phyloP scores from a whole-genome alignment of 1,284 basidiomycete species.

The Sutorius eximius region DNA sequence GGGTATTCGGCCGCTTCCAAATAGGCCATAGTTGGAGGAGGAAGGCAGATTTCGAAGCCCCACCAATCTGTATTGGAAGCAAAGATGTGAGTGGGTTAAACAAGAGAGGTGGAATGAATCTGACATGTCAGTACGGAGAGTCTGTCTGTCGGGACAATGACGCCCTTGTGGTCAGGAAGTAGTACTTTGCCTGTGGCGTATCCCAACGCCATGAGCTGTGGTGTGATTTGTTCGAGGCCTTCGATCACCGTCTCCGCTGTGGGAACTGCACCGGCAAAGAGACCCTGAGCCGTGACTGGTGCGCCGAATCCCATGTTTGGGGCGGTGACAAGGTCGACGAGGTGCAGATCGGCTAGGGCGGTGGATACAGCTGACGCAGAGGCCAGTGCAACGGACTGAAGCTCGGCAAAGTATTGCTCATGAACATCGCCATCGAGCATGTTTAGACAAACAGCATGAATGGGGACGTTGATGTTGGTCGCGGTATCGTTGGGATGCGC shows the following conservation, averaged over 20 bases:
- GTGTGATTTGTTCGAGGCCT: conserved; percentile 68
- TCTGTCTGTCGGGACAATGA: conserved; percentile 72
- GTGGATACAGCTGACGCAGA: conserved; percentile 50
- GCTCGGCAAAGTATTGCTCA: conserved; percentile 51
- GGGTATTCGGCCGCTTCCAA: conserved; percentile 64
- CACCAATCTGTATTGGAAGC: conserved; percentile 64
- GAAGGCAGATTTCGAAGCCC: conserved; percentile 74
- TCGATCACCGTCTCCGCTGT: conserved; percentile 68
- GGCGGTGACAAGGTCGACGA: conserved; percentile 55
- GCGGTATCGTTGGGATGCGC: conserved; percentile 20
- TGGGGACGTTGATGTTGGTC: conserved; percentile 43
- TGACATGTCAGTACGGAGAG: conserved; percentile 77
- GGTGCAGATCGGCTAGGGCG: conserved; percentile 54
- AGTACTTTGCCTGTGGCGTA: conserved; percentile 70
- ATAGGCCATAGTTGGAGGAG: conserved; percentile 61
- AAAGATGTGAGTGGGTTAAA: conserved; percentile 10
- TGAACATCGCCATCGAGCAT: conserved; percentile 61
- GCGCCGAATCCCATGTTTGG: conserved; percentile 63
- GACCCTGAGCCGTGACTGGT: conserved; percentile 52
- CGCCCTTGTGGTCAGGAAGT: conserved; percentile 65
- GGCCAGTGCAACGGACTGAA: conserved; percentile 46
- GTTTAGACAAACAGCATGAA: conserved; percentile 72
- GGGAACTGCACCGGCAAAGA: conserved; percentile 71
- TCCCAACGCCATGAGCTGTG: conserved; percentile 72
- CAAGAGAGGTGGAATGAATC: conserved; percentile 22